These are phyloP conservation scores for Trypanosoma congolense DNA, from an alignment of 208 protist species.

Conservation along the genomic window DNA sequence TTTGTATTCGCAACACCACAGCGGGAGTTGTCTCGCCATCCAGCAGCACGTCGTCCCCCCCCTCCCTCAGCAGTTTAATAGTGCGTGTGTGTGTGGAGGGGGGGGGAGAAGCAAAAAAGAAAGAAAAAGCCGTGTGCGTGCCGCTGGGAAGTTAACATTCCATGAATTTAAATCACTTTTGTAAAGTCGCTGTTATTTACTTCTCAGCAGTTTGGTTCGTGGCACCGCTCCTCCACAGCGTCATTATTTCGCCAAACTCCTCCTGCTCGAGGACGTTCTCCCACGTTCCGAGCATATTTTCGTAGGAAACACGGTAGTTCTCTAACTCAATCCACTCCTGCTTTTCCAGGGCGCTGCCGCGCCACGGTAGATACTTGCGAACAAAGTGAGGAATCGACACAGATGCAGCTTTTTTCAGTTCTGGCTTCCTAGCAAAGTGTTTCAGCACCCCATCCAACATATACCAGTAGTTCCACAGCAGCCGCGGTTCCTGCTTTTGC, in stretches of 20 bases:
- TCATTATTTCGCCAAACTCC: slow-evolving; percentile 10
- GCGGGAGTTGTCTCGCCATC: no score
- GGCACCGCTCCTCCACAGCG: slow-evolving; percentile 6
- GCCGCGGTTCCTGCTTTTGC: not conserved
- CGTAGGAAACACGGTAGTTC: slow-evolving; percentile 1
- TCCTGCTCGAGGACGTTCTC: slow-evolving; percentile 1
- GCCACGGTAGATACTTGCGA: slow-evolving; percentile 14
- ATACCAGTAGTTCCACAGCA: slow-evolving; percentile 16
- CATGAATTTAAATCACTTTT: not conserved
- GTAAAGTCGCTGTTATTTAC: no score
- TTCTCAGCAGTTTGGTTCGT: not conserved
- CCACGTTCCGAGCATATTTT: slow-evolving; percentile 15
- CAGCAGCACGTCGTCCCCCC: no score
- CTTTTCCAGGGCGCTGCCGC: slow-evolving; percentile 4
- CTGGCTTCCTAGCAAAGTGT: slow-evolving; percentile 3
- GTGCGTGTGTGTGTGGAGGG: not conserved
- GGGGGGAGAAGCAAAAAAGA: not conserved
- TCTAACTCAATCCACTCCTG: slow-evolving; percentile 9
- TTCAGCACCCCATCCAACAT: slow-evolving; percentile 17
- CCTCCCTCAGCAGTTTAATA: no score
- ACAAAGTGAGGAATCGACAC: slow-evolving; percentile 17
- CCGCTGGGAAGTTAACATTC: not conserved
- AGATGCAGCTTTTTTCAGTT: slow-evolving; percentile 12
- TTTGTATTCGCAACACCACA: no score
- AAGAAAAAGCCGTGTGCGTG: not conserved